phyloP scores from a whole-genome alignment of 257 asterid species.

The Oldenlandia corymbosa region DNA sequence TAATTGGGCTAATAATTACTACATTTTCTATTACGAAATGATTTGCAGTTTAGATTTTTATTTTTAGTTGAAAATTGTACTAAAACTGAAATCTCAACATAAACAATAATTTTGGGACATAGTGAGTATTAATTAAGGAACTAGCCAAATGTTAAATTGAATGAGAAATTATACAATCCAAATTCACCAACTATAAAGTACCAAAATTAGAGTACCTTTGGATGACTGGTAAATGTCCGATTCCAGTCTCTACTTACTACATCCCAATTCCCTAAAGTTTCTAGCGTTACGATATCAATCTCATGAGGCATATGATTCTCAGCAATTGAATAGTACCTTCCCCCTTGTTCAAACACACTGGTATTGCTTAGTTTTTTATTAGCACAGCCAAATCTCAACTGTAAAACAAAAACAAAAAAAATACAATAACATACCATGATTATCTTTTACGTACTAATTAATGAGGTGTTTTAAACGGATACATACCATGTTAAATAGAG shows the following conservation, averaged over 20 bases:
- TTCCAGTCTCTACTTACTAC: conserved; percentile 35
- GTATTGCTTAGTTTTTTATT: conserved; percentile 49
- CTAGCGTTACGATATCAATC: conserved; percentile 35
- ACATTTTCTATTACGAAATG: no score
- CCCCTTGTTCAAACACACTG: conserved; percentile 46
- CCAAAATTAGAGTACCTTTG: conserved; percentile 33
- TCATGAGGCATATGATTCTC: conserved; percentile 58
- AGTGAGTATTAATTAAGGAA: no score
- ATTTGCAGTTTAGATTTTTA: no score
- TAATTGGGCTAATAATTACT: background rate
- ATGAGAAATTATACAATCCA: no score
- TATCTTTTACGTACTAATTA: no score
- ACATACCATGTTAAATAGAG: conserved; percentile 25
- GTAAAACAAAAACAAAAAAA: conserved; percentile 9
- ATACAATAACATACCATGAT: no score
- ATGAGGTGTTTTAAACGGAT: no score
- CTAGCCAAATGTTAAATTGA: no score
- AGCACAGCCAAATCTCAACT: conserved; percentile 51
- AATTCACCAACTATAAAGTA: no score
- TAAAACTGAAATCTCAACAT: no score
- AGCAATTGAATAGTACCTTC: conserved; percentile 41
- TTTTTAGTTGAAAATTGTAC: no score
- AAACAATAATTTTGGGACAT: no score
- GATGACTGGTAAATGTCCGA: conserved; percentile 58
- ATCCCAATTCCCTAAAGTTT: conserved; percentile 46